Percentiles rank a stretch among this genome's conserved stretches.
Conservation (phyloP, 108 stramenopile genomes). For the Nitzschia sp. region DNA sequence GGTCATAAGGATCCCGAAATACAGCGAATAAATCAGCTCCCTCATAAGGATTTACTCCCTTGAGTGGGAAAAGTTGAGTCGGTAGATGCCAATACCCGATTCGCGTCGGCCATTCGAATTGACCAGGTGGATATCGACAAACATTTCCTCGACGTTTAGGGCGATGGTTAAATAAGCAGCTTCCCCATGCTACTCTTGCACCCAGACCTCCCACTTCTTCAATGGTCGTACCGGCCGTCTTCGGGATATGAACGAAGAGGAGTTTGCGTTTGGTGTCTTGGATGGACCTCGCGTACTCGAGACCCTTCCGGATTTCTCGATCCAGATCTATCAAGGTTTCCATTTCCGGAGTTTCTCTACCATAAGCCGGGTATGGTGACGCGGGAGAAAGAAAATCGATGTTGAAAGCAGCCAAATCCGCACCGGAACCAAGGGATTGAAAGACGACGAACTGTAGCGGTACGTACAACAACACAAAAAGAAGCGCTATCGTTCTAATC, state of each 20-base stretch:
- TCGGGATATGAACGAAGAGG: constrained; percentile 46
- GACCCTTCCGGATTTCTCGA: constrained; percentile 9
- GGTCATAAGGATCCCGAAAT: constrained; percentile 34
- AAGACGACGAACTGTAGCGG: neutral
- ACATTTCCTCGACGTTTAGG: constrained; percentile 26
- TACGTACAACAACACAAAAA: neutral
- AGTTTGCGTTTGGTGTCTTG: constrained; percentile 18
- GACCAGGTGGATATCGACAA: constrained; percentile 23
- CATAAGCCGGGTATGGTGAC: neutral
- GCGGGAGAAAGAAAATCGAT: neutral
- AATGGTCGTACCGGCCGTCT: constrained; percentile 39
- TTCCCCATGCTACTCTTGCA: constrained; percentile 29
- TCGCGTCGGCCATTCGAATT: constrained; percentile 35
- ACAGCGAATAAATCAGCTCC: constrained; percentile 42
- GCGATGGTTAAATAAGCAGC: constrained; percentile 36
- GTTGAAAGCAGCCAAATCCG: neutral
- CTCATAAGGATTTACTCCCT: constrained; percentile 32
- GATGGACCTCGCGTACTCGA: constrained; percentile 28
- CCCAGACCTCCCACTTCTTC: constrained; percentile 35
- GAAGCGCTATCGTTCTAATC: neutral
- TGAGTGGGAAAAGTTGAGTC: constrained; percentile 29
- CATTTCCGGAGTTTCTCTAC: too few relatives aligned
- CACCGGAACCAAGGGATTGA: neutral
- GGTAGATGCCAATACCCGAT: constrained; percentile 49
- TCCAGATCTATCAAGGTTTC: constrained; percentile 4